A percentile compares a stretch with the other conserved stretches of the same genome.
Conservation (phyloP, 176 grass and related monocot species). For the Oryza coarctata region DNA sequence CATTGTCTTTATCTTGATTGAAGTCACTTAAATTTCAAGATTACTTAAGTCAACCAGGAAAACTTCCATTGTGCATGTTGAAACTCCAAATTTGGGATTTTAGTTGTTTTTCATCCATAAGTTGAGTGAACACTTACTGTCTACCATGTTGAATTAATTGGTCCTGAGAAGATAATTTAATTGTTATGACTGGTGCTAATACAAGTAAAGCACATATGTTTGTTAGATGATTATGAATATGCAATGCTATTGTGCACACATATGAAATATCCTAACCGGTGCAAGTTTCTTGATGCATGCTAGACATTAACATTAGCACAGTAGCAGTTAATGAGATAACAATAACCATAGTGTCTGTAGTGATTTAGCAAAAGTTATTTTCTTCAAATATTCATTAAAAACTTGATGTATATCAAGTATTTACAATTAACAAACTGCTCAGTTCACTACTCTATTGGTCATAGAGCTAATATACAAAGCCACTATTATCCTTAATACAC, state of each 20-base stretch:
- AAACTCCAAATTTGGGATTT: neutral
- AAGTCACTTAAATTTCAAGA: constrained; percentile 23
- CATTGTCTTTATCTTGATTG: constrained; percentile 20
- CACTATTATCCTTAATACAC: constrained; percentile 44
- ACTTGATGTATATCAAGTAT: neutral
- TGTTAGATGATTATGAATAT: constrained; percentile 23
- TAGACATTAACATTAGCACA: constrained; percentile 2
- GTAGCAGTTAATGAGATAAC: neutral
- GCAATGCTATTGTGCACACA: neutral
- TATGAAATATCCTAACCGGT: constrained; percentile 13
- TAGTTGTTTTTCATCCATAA: neutral
- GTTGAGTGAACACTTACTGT: neutral
- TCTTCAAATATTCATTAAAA: constrained; percentile 2
- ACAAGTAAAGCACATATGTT: constrained; percentile 2
- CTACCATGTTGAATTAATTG: neutral
- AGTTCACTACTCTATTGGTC: constrained; percentile 6
- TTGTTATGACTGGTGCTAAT: neutral
- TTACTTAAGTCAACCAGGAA: neutral
- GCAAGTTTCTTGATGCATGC: neutral
- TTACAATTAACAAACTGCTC: neutral
- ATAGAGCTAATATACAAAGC: constrained; percentile 3
- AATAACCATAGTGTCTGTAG: neutral
- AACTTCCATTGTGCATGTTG: neutral
- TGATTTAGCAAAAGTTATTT: neutral
- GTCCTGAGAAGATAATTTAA: neutral